Evolutionary conservation across 495 filamentous ascomycete genomes (phyloP).

Genomic region (Penicillium antarcticum): DNA sequence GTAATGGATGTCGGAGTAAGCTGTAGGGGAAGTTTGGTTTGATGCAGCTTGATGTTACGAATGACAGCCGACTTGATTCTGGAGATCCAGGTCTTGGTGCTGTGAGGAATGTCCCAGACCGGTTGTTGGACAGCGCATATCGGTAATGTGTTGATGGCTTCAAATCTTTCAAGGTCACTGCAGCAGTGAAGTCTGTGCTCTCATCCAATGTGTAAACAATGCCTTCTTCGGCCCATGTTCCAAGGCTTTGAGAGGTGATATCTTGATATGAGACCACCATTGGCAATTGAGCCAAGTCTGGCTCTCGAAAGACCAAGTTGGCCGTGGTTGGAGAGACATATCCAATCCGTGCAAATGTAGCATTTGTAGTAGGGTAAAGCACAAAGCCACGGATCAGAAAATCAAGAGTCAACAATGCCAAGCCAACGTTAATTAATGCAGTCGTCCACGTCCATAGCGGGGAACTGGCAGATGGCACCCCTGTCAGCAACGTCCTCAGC

Average conservation of each 20-base stretch:
- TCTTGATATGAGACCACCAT: conserved; percentile 63
- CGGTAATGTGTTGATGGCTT: conserved; percentile 66
- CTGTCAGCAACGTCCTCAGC: conserved; percentile 66
- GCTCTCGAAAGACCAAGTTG: conserved; percentile 80
- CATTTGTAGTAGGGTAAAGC: conserved; percentile 65
- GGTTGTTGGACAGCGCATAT: conserved; percentile 79
- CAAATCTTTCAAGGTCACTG: conserved; percentile 54
- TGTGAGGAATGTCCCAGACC: conserved; percentile 73
- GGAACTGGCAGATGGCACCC: conserved; percentile 61
- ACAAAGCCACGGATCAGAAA: conserved; percentile 66
- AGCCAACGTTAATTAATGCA: conserved; percentile 63
- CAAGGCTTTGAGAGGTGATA: conserved; percentile 14
- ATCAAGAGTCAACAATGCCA: conserved; percentile 67
- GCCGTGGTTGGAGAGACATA: conserved; percentile 81
- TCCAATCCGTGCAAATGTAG: conserved; percentile 80
- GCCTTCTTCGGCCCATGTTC: conserved; percentile 63
- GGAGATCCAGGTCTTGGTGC: conserved; percentile 61
- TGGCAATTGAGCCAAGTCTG: conserved; percentile 68
- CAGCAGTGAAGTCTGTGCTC: conserved; percentile 76
- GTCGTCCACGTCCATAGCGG: conserved; percentile 58
- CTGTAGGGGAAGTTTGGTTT: conserved; percentile 88
- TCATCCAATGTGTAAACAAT: conserved; percentile 61
- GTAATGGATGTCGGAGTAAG: conserved; percentile 73
- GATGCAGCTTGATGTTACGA: conserved; percentile 87
- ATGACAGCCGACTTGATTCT: conserved; percentile 69